Evolutionary conservation across 352 stramenopile species (phyloP), one percentile per base, ranked within the genome.

Genomic region (Globisporangium perplexum): DNA sequence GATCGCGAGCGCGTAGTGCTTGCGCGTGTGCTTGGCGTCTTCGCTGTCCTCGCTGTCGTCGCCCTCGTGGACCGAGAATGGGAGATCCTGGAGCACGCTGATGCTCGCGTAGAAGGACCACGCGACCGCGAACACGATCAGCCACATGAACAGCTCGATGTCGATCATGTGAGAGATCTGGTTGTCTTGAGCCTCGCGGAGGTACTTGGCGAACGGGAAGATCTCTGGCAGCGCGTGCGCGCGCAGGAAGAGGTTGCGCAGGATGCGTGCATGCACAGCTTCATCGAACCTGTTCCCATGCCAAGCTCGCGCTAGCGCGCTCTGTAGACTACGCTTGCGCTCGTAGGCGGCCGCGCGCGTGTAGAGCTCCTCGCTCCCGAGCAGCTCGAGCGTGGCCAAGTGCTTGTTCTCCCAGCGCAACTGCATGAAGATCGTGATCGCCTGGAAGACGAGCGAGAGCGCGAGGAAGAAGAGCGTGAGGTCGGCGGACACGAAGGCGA

Each of bases 161-260:
- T 91, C 78, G 44, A 91, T 87, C 68, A 91, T 80, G 57, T 91
- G 68, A 12, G 70, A 79, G 55, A 91, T 87, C 54, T 91, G 80
- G 54, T 81, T 85, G n/a, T 85, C 77, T 57, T 89, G 80, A 0
- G 74, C 77, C 10, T 83, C 73, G 41, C 73, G 69, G 4, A 91
- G 46, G 56, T 91, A 91, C 62, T 88, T 91, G 53, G 76, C 75
- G 54, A 86, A 91, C 4, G 80, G 75, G 31, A 79, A 79, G 10
- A 86, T 59, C 45, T 83, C 66, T 0, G 74, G 72, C 1, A 86
- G 51, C 4, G 51, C 56, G 46, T 79, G 76, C 12, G 53, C 60
- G 7, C 55, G 52, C 7, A 86, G 57, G 41, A 86, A 86, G 4
- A 79, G 59, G 36, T 72, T 59, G 11, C 72, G 66, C 26, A 83